Percentiles rank a stretch among this genome's conserved stretches.
phyloP scores from a whole-genome alignment of 1,284 basidiomycete species.

The Vanrija pseudolonga region DNA sequence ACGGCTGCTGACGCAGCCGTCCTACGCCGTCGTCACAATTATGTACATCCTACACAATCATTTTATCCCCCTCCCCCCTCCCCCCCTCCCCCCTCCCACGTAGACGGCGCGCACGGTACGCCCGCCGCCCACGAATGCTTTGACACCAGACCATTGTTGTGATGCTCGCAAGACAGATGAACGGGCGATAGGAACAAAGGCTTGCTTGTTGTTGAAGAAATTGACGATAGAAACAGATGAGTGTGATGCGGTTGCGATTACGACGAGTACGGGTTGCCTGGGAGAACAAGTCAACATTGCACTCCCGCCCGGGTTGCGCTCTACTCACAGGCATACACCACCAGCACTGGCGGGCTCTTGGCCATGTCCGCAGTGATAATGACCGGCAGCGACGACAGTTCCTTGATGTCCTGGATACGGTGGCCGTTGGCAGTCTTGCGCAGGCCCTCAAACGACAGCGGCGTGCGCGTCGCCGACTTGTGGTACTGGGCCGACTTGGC shows the following conservation, averaged over 20 bases:
- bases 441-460: conserved; percentile 73
- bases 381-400: conserved; percentile 84
- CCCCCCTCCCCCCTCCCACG: not conserved
- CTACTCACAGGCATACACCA: conserved; percentile 51
- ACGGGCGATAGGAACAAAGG: not conserved
- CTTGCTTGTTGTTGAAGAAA: not conserved
- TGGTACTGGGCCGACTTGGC: conserved; percentile 67
- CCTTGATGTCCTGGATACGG: conserved; percentile 86
- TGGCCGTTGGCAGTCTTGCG: conserved; percentile 67
- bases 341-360: conserved; percentile 90
- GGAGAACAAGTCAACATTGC: not conserved
- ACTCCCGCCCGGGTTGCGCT: too few relatives aligned
- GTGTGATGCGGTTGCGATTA: not conserved
- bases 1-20: not conserved
- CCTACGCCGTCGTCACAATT: not conserved
- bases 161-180: not conserved
- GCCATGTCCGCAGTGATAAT: conserved; percentile 89
- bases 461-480: conserved; percentile 65
- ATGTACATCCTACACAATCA: conserved; percentile 1
- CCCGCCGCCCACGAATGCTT: too few relatives aligned
- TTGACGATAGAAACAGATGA: not conserved
- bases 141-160: not conserved
- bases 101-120: too few relatives aligned
- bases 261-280: not conserved
- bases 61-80: not conserved